A percentile compares a stretch with the other conserved stretches of the same genome.
Evolutionary conservation across 176 grass and related monocot genomes (phyloP).

Genomic region (Urochloa ruziziensis): DNA sequence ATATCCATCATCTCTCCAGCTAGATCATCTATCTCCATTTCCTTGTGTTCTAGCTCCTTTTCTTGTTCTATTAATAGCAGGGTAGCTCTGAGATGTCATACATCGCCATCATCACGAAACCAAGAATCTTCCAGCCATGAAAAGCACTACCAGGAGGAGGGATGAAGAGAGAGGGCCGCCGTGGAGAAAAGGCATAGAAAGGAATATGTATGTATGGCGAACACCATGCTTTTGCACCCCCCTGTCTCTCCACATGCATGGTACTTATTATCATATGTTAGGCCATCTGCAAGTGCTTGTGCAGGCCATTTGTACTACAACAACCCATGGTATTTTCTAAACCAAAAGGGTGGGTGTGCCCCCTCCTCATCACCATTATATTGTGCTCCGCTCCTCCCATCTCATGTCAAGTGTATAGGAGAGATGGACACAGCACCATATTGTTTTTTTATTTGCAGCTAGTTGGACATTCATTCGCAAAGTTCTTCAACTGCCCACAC

Average conservation of each 20-base stretch:
- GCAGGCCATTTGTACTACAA: constrained; percentile 37
- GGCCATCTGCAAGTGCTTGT: constrained; percentile 27
- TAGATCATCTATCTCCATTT: neutral
- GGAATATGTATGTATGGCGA: constrained; percentile 34
- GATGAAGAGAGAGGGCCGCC: neutral
- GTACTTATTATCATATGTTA: constrained; percentile 56
- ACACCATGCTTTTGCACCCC: neutral
- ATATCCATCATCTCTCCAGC: neutral
- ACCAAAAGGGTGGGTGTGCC: constrained; percentile 18
- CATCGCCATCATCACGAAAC: constrained; percentile 23
- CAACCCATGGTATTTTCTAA: constrained; percentile 31
- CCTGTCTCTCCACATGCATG: constrained; percentile 20
- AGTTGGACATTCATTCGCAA: constrained; percentile 15
- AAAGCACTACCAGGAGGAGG: constrained; percentile 27
- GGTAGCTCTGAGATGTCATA: constrained; percentile 26
- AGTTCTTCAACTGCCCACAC: constrained; percentile 36
- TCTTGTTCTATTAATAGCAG: constrained; percentile 4
- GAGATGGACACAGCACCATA: neutral
- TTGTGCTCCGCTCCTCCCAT: constrained; percentile 16
- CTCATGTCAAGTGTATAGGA: neutral
- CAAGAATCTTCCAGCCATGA: constrained; percentile 50
- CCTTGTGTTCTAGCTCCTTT: neutral
- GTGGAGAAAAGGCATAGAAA: neutral
- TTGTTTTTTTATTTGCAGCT: neutral
- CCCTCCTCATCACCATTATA: constrained; percentile 23